These are phyloP conservation scores for Tanacetum coccineum DNA, from an alignment of 129 eudicot genomes.

Conservation along the genomic window DNA sequence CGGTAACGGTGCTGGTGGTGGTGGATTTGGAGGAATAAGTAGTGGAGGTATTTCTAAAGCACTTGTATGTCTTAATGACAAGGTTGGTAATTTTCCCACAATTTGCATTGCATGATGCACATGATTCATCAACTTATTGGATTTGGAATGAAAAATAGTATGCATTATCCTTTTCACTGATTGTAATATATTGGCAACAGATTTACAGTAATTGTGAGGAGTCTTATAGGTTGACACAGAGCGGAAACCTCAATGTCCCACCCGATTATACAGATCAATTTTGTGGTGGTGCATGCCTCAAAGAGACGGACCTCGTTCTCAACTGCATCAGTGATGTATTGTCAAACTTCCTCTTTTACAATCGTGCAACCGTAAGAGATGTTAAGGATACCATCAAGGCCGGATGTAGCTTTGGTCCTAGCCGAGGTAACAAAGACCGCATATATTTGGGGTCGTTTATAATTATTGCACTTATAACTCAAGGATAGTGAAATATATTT, in stretches of 20 bases:
- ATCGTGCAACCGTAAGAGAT: conserved; percentile 48
- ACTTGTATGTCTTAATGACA: conserved; percentile 57
- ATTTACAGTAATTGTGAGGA: conserved; percentile 57
- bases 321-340: conserved; percentile 48
- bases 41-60: conserved; percentile 49
- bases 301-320: conserved; percentile 66
- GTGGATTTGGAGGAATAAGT: conserved; percentile 38
- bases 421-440: conserved; percentile 45
- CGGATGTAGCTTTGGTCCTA: conserved; percentile 71
- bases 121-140: too few relatives aligned
- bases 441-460: not conserved
- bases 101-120: too few relatives aligned
- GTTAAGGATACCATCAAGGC: conserved; percentile 56
- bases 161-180: not conserved
- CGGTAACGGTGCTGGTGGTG: conserved; percentile 21
- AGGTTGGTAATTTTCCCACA: conserved; percentile 31
- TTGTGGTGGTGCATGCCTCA: conserved; percentile 64
- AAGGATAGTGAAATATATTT: too few relatives aligned
- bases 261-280: conserved; percentile 53
- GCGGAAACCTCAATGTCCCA: conserved; percentile 61
- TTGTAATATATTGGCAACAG: conserved; percentile 26
- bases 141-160: not conserved
- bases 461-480: too few relatives aligned
- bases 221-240: conserved; percentile 51
- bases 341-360: conserved; percentile 53